Percentiles rank a stretch among this genome's conserved stretches.
These are phyloP conservation scores for Herpetomonas muscarum DNA, from an alignment of 208 protist genomes.

Conservation along the genomic window DNA sequence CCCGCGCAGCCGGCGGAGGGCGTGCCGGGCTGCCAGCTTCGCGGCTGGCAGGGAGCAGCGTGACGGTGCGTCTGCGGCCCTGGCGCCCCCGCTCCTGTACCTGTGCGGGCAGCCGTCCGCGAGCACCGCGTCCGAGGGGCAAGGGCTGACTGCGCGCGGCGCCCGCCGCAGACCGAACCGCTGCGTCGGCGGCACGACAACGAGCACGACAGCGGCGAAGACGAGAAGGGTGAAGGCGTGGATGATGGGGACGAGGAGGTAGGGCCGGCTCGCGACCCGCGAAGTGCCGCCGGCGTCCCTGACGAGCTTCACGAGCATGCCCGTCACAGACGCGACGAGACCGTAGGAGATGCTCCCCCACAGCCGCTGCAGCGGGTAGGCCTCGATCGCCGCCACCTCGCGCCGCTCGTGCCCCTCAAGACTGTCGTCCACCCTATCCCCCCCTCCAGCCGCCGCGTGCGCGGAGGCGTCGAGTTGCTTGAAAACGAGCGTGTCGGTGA, in stretches of 20 bases:
- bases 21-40: not conserved
- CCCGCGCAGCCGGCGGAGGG: too few relatives aligned
- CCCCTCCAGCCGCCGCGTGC: too few relatives aligned
- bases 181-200: not conserved
- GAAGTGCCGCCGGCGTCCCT: not conserved
- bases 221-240: not conserved
- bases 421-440: not conserved
- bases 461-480: not conserved
- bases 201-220: not conserved
- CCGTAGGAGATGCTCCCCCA: conserved; percentile 14
- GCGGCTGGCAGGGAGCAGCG: too few relatives aligned
- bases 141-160: too few relatives aligned
- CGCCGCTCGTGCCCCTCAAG: not conserved
- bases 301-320: conserved; percentile 3
- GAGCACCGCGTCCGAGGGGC: too few relatives aligned
- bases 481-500: conserved; percentile 8
- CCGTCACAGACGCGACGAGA: not conserved
- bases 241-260: not conserved
- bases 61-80: too few relatives aligned
- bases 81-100: too few relatives aligned
- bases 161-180: too few relatives aligned
- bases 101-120: too few relatives aligned
- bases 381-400: not conserved
- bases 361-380: conserved; percentile 10
- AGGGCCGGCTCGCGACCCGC: not conserved